Conservation (phyloP, 805 yeast species). For the Jamesozyma lodderae region DNA sequence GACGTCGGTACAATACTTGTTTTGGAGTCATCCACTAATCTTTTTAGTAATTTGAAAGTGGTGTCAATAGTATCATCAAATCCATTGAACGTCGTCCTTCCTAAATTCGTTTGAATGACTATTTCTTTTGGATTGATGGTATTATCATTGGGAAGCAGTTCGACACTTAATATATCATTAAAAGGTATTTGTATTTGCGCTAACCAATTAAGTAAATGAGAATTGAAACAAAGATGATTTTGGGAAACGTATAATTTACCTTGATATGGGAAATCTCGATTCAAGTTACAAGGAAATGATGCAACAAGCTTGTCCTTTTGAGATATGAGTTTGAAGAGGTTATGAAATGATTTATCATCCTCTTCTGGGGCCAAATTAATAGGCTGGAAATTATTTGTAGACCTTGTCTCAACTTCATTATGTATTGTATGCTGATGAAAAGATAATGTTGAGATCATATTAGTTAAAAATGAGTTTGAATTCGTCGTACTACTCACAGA, state of each 20-base stretch:
- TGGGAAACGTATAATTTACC: constrained; percentile 81
- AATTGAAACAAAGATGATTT: constrained; percentile 71
- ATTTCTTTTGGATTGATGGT: no score
- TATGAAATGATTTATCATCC: constrained; percentile 68
- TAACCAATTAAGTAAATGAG: constrained; percentile 78
- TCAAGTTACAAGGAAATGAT: constrained; percentile 81
- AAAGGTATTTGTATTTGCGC: constrained; percentile 68
- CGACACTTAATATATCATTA: constrained; percentile 51
- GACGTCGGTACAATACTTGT: neutral
- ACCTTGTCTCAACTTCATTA: neutral
- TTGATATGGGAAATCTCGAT: constrained; percentile 77
- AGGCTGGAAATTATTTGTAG: no score
- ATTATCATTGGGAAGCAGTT: constrained; percentile 61
- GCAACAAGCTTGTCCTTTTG: constrained; percentile 65
- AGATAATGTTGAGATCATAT: no score
- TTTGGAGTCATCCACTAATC: constrained; percentile 47
- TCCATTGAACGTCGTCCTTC: constrained; percentile 77
- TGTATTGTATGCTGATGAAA: constrained; percentile 1
- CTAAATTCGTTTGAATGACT: constrained; percentile 50
- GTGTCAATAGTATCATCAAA: constrained; percentile 76
- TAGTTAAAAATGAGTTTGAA: no score
- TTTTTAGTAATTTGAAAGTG: constrained; percentile 56
- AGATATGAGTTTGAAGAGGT: constrained; percentile 58
- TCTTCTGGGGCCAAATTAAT: constrained; percentile 45
- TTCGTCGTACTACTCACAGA: no score